Evolutionary conservation across 768 basidiomycete genomes (phyloP), one percentile per base, ranked within the genome.

Genomic region (Rhodotorula graminis): DNA sequence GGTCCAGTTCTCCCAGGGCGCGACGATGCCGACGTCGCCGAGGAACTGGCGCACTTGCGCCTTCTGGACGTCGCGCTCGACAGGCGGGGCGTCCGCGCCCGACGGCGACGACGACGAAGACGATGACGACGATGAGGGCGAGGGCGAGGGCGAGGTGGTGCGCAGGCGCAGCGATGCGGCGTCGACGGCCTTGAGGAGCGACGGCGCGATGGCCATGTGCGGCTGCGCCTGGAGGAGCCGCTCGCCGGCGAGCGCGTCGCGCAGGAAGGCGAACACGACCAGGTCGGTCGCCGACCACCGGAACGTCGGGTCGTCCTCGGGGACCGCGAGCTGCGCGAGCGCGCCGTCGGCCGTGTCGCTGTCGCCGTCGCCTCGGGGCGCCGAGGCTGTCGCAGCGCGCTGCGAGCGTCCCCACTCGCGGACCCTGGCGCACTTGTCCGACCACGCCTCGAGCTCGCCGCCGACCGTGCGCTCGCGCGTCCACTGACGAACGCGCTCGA

Each of bases 1-100:
- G 11, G 82, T 81, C 44, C 86, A 72, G 75, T 93, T 88, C 74
- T 92, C 88, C 94, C 94, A 96, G 3, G 90, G 88, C 4, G 89
- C 84, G 31, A 90, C 78, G 14, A 88, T 85, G 14, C 95, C 93
- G 23, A 95, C 77, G 58, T 91, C 87, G 25, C 87, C 79, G 49
- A 96, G 82, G 31, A 88, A 80, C 12, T 60, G 69, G 81, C 81
- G 64, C 6, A 81, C 64, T 5, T 71, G 40, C 12, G 7, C 50
- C 46, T 65, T 69, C 52, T 63, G 60, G 42, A 73, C 44, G 23
- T 42, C 29, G 25, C 31, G 18, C 9, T 60, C 46, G 37, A 37
- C 5, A 37, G 37, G 37, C 37, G 37, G 37, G 37, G 37, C 37
- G 37, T 37, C 37, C 37, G 4, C 37, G 37, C 37, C 9, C 37